phyloP scores from a whole-genome alignment of 495 filamentous ascomycete species.

The Aspergillus biplanus region DNA sequence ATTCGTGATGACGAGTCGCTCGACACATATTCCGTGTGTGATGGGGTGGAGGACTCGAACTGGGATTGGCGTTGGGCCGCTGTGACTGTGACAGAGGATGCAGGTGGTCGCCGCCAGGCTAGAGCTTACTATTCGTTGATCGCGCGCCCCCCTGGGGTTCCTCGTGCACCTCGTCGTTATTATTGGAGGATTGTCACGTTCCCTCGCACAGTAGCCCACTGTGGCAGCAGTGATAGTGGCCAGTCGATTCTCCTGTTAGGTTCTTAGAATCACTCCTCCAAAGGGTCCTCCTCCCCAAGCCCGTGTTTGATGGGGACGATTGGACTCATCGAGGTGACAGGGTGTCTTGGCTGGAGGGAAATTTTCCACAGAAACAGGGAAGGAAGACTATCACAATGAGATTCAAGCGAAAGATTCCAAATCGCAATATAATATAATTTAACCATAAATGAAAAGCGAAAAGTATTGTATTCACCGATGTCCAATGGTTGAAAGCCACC shows the following conservation, averaged over 20 bases:
- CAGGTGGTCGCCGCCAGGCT: constrained; percentile 34
- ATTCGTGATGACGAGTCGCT: not conserved
- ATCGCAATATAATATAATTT: not conserved
- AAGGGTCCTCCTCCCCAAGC: not conserved
- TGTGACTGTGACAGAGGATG: constrained; percentile 47
- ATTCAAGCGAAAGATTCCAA: not conserved
- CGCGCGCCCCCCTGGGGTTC: not conserved
- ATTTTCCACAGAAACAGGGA: not conserved
- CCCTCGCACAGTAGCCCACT: constrained; percentile 10
- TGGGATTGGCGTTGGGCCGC: constrained; percentile 36
- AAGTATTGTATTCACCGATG: not conserved
- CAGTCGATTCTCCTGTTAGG: not conserved
- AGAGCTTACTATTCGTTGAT: constrained; percentile 23
- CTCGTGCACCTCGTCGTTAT: not conserved
- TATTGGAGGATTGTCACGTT: constrained; percentile 9
- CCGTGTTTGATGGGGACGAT: not conserved
- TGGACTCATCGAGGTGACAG: not conserved
- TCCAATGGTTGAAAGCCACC: not conserved
- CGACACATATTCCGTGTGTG: constrained; percentile 21
- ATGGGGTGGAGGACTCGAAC: constrained; percentile 26
- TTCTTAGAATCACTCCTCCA: not conserved
- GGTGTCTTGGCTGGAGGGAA: not conserved
- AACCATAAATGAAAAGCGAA: not conserved
- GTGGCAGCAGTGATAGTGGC: constrained; percentile 1
- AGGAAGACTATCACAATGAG: not conserved